phyloP scores from a whole-genome alignment of 768 basidiomycete genomes.

The Leccinum subtestaceum region DNA sequence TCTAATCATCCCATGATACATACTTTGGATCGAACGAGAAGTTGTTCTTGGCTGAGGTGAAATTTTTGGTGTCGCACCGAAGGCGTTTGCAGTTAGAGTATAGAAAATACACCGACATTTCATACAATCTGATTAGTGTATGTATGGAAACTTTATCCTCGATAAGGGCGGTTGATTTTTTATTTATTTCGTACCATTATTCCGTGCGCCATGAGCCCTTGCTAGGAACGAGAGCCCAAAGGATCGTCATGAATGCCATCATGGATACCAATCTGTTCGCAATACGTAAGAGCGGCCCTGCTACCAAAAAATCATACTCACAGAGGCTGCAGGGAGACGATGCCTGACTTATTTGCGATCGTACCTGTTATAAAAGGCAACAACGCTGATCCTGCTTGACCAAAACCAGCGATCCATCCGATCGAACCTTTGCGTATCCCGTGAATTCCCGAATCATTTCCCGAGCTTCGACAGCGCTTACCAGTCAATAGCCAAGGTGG shows the following conservation, averaged over 20 bases:
- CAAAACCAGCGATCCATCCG: constrained; percentile 67
- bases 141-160: neutral
- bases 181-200: neutral
- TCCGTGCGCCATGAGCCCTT: constrained; percentile 23
- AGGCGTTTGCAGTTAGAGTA: neutral
- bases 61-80: neutral
- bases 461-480: neutral
- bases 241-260: constrained; percentile 39
- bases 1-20: neutral
- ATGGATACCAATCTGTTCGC: constrained; percentile 34
- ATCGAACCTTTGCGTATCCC: constrained; percentile 41
- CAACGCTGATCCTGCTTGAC: constrained; percentile 69
- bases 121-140: neutral
- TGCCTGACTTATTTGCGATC: constrained; percentile 59
- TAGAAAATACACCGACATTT: neutral
- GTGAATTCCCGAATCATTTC: neutral
- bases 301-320: constrained; percentile 7
- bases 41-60: neutral
- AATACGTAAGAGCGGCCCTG: neutral
- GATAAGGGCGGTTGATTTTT: neutral
- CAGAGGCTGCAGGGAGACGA: constrained; percentile 39
- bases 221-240: constrained; percentile 43
- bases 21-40: neutral
- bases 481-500: constrained; percentile 68
- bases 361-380: constrained; percentile 74